Evolutionary conservation across 306 rosid species (phyloP).

Genomic region (Corylus heterophylla): DNA sequence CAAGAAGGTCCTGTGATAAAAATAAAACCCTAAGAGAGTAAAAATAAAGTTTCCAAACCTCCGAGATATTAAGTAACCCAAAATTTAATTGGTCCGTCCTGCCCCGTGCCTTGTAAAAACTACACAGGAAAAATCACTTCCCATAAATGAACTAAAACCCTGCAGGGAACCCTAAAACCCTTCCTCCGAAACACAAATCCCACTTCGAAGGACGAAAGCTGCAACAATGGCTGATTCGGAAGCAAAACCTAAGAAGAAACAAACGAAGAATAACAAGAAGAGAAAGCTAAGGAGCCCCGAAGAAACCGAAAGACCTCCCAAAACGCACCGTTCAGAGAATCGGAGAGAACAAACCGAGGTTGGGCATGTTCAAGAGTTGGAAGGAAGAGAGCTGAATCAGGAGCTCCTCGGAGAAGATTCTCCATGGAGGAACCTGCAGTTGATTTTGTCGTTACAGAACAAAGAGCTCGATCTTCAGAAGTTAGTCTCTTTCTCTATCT

Average conservation of each 20-base stretch:
- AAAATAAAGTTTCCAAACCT: no score
- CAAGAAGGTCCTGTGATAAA: no score
- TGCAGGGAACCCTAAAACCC: conserved; percentile 10
- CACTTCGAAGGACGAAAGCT: not conserved
- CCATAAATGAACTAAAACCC: conserved; percentile 2
- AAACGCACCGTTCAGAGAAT: conserved; percentile 39
- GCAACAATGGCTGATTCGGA: conserved; percentile 33
- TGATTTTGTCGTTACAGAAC: conserved; percentile 63
- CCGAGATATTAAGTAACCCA: no score
- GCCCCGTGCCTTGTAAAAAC: no score
- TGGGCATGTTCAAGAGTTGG: conserved; percentile 13
- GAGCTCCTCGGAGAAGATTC: conserved; percentile 16
- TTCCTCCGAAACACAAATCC: not conserved
- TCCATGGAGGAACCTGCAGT: conserved; percentile 75
- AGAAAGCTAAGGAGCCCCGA: conserved; percentile 37
- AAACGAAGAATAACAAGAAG: conserved; percentile 35
- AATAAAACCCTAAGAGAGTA: no score
- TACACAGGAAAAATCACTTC: no score
- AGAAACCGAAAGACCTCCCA: conserved; percentile 36
- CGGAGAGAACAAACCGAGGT: conserved; percentile 20
- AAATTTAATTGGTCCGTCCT: no score
- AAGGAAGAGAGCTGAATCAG: conserved; percentile 6
- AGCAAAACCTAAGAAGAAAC: conserved; percentile 25
- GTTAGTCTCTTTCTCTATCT: conserved; percentile 36
- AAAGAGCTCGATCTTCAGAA: conserved; percentile 51